A percentile compares a stretch with the other conserved stretches of the same genome.
phyloP scores from a whole-genome alignment of 2,329 filamentous ascomycete genomes.

The Monosporascus sp. region DNA sequence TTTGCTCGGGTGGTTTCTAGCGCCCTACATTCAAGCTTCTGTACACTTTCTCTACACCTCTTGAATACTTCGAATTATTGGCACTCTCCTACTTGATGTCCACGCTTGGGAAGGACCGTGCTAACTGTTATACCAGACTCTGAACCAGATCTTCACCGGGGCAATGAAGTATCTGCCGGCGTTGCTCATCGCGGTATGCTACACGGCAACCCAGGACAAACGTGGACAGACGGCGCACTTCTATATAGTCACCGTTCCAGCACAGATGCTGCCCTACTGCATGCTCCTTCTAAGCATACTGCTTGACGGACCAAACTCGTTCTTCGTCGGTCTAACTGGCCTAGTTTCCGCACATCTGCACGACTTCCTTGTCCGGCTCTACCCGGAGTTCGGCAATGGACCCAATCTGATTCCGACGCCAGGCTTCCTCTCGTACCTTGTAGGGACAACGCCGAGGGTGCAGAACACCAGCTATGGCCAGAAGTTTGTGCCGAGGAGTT shows the following conservation, averaged over 20 bases:
- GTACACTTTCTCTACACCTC: conserved; percentile 9
- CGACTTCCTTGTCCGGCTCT: conserved; percentile 83
- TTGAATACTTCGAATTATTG: conserved; percentile 2
- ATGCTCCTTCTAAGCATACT: conserved; percentile 73
- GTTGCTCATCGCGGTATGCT: conserved; percentile 73
- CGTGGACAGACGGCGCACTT: conserved; percentile 70
- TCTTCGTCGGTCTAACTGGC: conserved; percentile 67
- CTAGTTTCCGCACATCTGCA: conserved; percentile 83
- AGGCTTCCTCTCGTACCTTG: conserved; percentile 61
- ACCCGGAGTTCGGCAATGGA: conserved; percentile 84
- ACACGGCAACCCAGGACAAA: conserved; percentile 83
- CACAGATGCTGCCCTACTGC: conserved; percentile 74
- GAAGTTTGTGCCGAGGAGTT: conserved; percentile 39
- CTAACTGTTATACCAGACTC: conserved; percentile 34
- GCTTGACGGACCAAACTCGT: conserved; percentile 50
- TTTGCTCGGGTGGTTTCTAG: conserved; percentile 55
- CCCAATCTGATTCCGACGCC: conserved; percentile 73
- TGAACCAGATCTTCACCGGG: conserved; percentile 48
- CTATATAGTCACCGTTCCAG: conserved; percentile 77
- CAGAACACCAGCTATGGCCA: conserved; percentile 57
- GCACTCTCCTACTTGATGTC: background rate
- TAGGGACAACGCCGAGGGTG: conserved; percentile 43
- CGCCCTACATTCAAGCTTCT: conserved; percentile 49
- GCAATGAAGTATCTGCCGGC: conserved; percentile 52
- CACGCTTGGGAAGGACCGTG: conserved; percentile 3